These are phyloP conservation scores for Haberlea rhodopensis DNA, from an alignment of 257 asterid species.

Conservation along the genomic window DNA sequence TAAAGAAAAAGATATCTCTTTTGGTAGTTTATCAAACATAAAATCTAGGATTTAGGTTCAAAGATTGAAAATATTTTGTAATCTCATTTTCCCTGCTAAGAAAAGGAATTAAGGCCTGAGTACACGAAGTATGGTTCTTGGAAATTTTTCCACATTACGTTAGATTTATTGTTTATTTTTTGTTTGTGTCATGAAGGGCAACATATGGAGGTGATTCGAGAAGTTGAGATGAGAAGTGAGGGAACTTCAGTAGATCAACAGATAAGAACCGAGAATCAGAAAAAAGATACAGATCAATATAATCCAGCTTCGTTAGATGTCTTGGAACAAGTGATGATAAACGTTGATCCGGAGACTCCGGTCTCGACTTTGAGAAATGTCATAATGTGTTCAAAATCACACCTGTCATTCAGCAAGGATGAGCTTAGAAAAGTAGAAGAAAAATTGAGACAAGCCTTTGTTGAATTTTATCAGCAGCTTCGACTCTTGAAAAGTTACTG, in stretches of 20 bases:
- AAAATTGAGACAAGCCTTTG: constrained; percentile 51
- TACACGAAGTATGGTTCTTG: not conserved
- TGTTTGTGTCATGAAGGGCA: not conserved
- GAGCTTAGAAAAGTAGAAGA: constrained; percentile 68
- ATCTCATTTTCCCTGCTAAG: no score
- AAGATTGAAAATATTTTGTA: no score
- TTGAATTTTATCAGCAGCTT: constrained; percentile 64
- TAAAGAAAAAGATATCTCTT: no score
- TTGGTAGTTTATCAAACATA: no score
- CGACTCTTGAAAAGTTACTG: constrained; percentile 62
- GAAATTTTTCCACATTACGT: not conserved
- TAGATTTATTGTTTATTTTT: not conserved
- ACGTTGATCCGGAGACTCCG: constrained; percentile 67
- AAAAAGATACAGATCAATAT: not conserved
- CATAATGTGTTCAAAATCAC: constrained; percentile 36
- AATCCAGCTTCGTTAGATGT: constrained; percentile 50
- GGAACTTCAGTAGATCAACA: constrained; percentile 22
- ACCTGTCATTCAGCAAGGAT: constrained; percentile 49
- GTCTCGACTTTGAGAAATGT: constrained; percentile 54
- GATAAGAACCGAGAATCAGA: constrained; percentile 16
- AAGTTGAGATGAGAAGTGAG: constrained; percentile 56
- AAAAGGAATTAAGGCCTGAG: no score
- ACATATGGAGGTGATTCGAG: constrained; percentile 53
- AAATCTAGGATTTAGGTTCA: no score
- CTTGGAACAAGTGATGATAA: constrained; percentile 61